Evolutionary conservation across 176 grass and related monocot species (phyloP), one percentile per base, ranked within the genome.

Genomic region (Typha latifolia): DNA sequence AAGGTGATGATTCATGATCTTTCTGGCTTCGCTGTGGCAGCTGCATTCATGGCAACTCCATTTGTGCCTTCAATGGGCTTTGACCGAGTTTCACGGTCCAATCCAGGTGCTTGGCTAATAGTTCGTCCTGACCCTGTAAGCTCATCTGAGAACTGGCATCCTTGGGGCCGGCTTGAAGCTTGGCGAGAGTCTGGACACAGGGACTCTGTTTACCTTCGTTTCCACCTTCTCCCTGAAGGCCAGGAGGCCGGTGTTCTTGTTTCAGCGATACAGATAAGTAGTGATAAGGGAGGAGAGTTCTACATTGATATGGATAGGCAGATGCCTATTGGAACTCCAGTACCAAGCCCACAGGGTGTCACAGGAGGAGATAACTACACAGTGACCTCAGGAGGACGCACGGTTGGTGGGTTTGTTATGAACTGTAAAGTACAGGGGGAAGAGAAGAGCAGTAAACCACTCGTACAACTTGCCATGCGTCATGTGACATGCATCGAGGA

Each of bases 41-140:
- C 88, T 64, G 92, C 88, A 11, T 91, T 96, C 82, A 91, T 96
- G 92, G 65, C 74, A 6, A 96, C 92, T 12, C 88, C 88, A n/a
- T 96, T 96, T 72, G 92, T 91, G 49, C 77, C 92, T 24, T 90
- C 92, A 32, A 85, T 55, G 14, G 92, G 85, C 64, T 66, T 68
- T 11, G 92, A 96, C 79, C 79, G 65, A 68, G 92, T 96, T 47
- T 79, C 79, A 20, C 85, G 82, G 22, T 96, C 92, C 61, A 96
- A 96, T 75, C 92, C 92, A 0, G 92, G 88, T 6, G 88, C 88
- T 15, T 96, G 86, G 86, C 82, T 95, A 47, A 95, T 95, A 70
- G 75, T 89, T 51, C 85, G 70, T 49, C 77, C 80, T 0, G 80
- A 67, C 48, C 49, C 74, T 0, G 21, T 64, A 0, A 69, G 82